Conservation (phyloP, 768 basidiomycete genomes). For the Leccinum rimulosum region DNA sequence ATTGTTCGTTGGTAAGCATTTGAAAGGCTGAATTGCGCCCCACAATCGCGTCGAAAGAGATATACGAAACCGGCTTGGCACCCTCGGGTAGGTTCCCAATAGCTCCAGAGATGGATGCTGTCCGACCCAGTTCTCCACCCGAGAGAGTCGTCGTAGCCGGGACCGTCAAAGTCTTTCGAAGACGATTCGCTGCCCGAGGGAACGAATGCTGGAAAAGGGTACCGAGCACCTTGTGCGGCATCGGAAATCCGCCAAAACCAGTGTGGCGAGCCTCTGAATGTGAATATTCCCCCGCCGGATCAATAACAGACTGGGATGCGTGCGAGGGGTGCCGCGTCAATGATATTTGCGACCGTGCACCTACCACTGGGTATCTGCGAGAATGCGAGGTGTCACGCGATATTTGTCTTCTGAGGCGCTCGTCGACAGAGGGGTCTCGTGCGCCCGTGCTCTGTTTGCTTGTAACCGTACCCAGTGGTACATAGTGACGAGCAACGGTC, state of each 20-base stretch:
- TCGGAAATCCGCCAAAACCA: constrained; percentile 73
- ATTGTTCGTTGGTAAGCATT: constrained; percentile 70
- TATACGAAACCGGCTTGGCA: constrained; percentile 67
- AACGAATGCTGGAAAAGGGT: constrained; percentile 54
- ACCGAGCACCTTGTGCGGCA: constrained; percentile 56
- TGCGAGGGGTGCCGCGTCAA: constrained; percentile 17
- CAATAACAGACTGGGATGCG: constrained; percentile 9
- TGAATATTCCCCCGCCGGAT: constrained; percentile 14
- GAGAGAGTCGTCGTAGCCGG: constrained; percentile 62
- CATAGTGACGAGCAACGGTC: constrained; percentile 26
- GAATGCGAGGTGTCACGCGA: constrained; percentile 11
- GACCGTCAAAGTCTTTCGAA: constrained; percentile 74
- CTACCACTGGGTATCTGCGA: constrained; percentile 14
- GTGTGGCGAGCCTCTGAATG: constrained; percentile 34
- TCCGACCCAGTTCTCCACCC: constrained; percentile 29
- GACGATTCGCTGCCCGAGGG: constrained; percentile 54
- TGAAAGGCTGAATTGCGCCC: constrained; percentile 78
- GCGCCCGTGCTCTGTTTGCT: constrained; percentile 26
- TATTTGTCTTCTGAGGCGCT: constrained; percentile 5
- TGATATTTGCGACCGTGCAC: constrained; percentile 13
- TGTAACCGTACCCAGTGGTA: constrained; percentile 23
- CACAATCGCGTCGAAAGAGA: constrained; percentile 82
- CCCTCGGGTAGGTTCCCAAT: constrained; percentile 33
- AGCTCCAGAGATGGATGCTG: constrained; percentile 14
- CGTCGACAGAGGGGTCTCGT: constrained; percentile 3